phyloP scores from a whole-genome alignment of 2,329 filamentous ascomycete species.

The Lachnellula suecica region DNA sequence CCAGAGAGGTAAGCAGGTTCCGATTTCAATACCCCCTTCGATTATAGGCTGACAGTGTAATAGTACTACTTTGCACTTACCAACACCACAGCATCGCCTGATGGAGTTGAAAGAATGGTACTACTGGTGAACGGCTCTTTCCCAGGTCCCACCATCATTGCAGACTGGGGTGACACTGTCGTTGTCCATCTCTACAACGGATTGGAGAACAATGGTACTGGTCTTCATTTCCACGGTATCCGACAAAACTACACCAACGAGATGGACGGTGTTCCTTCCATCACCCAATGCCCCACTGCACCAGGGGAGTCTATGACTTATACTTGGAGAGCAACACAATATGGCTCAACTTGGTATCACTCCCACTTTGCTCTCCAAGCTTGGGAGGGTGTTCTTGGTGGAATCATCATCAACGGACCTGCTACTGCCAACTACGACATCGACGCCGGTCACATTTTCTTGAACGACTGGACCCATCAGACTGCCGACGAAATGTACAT shows the following conservation, averaged over 20 bases:
- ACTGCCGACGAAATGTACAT: constrained; percentile 23
- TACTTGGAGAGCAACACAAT: constrained; percentile 16
- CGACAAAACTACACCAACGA: constrained; percentile 39
- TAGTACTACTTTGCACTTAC: constrained; percentile 25
- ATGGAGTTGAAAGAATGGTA: constrained; percentile 30
- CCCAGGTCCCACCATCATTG: constrained; percentile 32
- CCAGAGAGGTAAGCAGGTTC: constrained; percentile 40
- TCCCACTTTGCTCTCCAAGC: constrained; percentile 51
- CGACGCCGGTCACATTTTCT: constrained; percentile 54
- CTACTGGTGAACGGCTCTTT: constrained; percentile 33
- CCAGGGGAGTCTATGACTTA: constrained; percentile 35
- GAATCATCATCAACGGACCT: constrained; percentile 60
- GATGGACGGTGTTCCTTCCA: constrained; percentile 42
- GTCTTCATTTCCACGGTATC: constrained; percentile 47
- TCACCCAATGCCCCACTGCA: constrained; percentile 64
- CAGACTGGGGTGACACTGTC: constrained; percentile 41
- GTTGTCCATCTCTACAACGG: constrained; percentile 31
- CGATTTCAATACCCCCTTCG: constrained; percentile 44
- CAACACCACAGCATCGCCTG: constrained; percentile 29
- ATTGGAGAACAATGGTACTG: constrained; percentile 36
- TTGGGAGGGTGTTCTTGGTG: constrained; percentile 57
- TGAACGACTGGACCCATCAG: constrained; percentile 32
- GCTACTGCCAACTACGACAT: constrained; percentile 57
- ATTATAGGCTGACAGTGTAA: constrained; percentile 6
- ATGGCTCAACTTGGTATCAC: constrained; percentile 58